Evolutionary conservation across 2,329 filamentous ascomycete genomes (phyloP), one percentile per base, ranked within the genome.

Genomic region (Aureobasidium sp.): DNA sequence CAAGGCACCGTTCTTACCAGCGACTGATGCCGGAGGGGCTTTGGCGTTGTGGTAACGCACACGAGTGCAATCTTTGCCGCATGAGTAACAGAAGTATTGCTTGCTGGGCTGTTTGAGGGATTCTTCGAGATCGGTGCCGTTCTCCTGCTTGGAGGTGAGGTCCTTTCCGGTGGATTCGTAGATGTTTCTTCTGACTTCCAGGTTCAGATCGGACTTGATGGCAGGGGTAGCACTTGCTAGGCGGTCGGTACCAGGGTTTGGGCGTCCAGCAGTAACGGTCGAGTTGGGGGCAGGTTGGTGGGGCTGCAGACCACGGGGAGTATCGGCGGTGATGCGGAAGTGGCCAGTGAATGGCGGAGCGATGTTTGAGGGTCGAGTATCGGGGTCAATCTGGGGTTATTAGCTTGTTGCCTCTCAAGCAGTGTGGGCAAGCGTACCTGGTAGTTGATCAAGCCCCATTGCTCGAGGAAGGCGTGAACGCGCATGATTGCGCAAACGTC

Each of bases 401-500:
- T 77, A 70, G 75, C 69, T 65, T 57, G 49, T 63, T 29, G 29
- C 11, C 4, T 3, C 20, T 61, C 25, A 9, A 8, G 17, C 22
- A 37, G 25, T 42, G 44, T 5, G 66, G 3, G n/a, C 34, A 27
- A 12, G 42, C 64, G 31, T 65, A 96, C 93, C 82, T 99, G 94
- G 73, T 99, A 99, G 77, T 99, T 99, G 75, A 99, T 97, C 70
- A 99, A 80, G 8, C 94, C 94, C 94, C 94, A 99, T 74, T 97
- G 93, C 78, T 99, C 94, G 39, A 99, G 82, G 78, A 99, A 99
- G 17, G 91, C 89, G 76, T 99, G 94, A 20, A 99, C 93, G 67
- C 94, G 88, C 94, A 99, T 99, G 69, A 99, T 99, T 42, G 94
- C 93, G 78, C 94, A 99, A 36, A 99, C 94, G 76, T 99, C 94